Base-by-base conservation (phyloP, 2,329 filamentous ascomycete genomes). In the Reticulascus tulasneorum region DNA sequence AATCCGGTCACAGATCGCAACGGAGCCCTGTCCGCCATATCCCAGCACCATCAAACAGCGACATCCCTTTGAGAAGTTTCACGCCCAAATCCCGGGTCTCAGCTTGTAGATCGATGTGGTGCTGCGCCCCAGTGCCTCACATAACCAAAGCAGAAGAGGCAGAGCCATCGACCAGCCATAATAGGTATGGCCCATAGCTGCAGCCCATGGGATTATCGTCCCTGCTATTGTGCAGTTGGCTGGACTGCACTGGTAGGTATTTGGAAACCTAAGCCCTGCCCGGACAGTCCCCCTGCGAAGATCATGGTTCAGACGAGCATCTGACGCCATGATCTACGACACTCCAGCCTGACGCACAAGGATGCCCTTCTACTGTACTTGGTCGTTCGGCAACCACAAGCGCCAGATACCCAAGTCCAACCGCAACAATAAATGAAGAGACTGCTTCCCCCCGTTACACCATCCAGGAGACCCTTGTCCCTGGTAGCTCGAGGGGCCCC, bases 221-320 rank as follows among this genome's bases (percentile, higher is more conserved):
- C n/a, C n/a, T n/a, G n/a, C n/a, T n/a, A n/a, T n/a, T 17, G 9
- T 17, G 21, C 30, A 25, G 30, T 12, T 21, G 20, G 13, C 20
- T 24, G 30, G 25, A 38, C 15, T 32, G 25, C 25, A 24, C 21
- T 33, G 24, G 27, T 34, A 28, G 27, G 31, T 37, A 46, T 42
- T 40, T 42, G 33, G 33, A 46, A 45, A 42, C 44, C 42, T 37
- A 40, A 48, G 43, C 44, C 47, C 51, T 49, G 48, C 49, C 44
- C 49, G 40, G 47, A 46, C 45, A 32, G 38, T 45, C 48, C 47
- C 60, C 58, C 55, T 58, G 58, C 42, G 59, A 52, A 53, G 57
- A 64, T 62, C 56, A 54, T 52, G 56, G 56, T 64, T 60, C 59
- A 63, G 60, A 61, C 57, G 60, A 56, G 46, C 48, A 53, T 58